Conservation (phyloP, 257 asterid genomes). For the Euphrasia confusa region DNA sequence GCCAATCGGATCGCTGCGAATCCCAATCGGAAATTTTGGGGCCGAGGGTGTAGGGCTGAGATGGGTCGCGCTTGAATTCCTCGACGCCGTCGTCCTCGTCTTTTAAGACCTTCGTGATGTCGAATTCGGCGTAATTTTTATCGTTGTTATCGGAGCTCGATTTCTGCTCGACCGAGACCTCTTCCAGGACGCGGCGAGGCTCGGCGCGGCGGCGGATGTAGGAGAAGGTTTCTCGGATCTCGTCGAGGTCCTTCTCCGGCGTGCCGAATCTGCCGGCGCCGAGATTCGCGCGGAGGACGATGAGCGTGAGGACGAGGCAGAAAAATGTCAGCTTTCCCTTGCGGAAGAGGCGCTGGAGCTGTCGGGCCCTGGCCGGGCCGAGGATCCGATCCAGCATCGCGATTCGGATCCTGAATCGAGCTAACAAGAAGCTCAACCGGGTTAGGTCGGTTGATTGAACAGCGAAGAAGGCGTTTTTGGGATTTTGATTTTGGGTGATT, state of each 20-base stretch:
- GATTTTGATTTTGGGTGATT: no score
- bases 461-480: not conserved
- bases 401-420: not conserved
- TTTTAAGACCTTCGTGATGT: constrained; percentile 28
- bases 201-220: constrained; percentile 46
- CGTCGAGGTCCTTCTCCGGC: constrained; percentile 72
- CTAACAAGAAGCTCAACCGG: not conserved
- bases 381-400: constrained; percentile 60
- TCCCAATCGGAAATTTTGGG: constrained; percentile 54
- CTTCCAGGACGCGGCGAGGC: constrained; percentile 71
- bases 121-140: constrained; percentile 51
- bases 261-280: constrained; percentile 59
- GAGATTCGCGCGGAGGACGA: constrained; percentile 39
- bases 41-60: constrained; percentile 41
- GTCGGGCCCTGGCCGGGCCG: constrained; percentile 53
- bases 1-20: constrained; percentile 43
- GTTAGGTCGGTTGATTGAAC: not conserved
- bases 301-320: constrained; percentile 41
- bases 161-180: constrained; percentile 22
- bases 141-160: constrained; percentile 13
- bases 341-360: constrained; percentile 51
- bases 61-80: constrained; percentile 35
- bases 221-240: constrained; percentile 62
- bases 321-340: constrained; percentile 72
- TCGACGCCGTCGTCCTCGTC: constrained; percentile 38